phyloP scores from a whole-genome alignment of 2,329 filamentous ascomycete species.

The Xylariomycetidae sp. region DNA sequence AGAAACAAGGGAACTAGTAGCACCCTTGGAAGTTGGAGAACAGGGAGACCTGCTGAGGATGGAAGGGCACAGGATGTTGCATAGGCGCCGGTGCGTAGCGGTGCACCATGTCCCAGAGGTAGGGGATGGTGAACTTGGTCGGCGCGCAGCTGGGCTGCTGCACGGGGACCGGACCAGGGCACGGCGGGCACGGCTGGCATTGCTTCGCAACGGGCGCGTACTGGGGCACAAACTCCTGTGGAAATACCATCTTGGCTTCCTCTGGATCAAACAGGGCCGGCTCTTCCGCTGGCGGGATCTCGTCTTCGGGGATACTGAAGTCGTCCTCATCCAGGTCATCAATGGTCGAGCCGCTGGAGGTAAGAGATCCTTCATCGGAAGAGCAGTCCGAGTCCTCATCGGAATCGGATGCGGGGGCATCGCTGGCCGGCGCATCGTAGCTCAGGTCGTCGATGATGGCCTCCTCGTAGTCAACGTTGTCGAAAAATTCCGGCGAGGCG shows the following conservation, averaged over 20 bases:
- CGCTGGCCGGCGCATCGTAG: constrained; percentile 40
- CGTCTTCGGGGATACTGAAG: constrained; percentile 37
- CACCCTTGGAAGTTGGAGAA: constrained; percentile 47
- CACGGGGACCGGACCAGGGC: constrained; percentile 19
- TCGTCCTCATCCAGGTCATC: constrained; percentile 46
- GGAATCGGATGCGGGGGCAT: constrained; percentile 40
- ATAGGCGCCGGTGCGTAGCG: constrained; percentile 44
- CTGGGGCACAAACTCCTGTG: constrained; percentile 42
- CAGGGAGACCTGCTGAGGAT: constrained; percentile 47
- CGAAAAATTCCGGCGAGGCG: constrained; percentile 35
- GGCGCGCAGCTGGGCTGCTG: constrained; percentile 33
- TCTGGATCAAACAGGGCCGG: constrained; percentile 41
- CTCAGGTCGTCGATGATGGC: constrained; percentile 39
- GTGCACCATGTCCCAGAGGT: constrained; percentile 46
- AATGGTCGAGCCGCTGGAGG: constrained; percentile 47
- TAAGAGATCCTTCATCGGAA: constrained; percentile 51
- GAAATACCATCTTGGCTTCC: constrained; percentile 36
- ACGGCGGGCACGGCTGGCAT: constrained; percentile 28
- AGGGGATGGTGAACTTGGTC: constrained; percentile 41
- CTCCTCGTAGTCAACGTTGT: constrained; percentile 45
- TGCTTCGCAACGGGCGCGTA: constrained; percentile 33
- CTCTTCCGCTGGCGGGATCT: constrained; percentile 33
- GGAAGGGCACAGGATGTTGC: constrained; percentile 45
- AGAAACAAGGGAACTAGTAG: constrained; percentile 41
- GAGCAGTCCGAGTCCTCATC: constrained; percentile 37